Evolutionary conservation across 1,284 basidiomycete genomes (phyloP), one percentile per base, ranked within the genome.

Genomic region (Amylostereum areolatum): DNA sequence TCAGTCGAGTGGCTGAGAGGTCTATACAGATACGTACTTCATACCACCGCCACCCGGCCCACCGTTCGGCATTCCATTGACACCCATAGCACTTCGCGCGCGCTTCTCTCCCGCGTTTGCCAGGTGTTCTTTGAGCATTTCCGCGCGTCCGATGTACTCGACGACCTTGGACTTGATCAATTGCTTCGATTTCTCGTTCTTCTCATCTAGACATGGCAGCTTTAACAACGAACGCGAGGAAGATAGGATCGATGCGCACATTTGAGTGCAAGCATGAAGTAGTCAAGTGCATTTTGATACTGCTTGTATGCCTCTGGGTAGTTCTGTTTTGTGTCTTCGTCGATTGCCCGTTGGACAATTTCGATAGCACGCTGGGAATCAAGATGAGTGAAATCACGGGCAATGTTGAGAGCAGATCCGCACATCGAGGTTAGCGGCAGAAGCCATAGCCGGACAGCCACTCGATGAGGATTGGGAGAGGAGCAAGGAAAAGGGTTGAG

Each of bases 231-330:
- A 33, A 54, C 52, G 37, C n/a, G 33, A 29, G 39, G 27, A 42
- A 37, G 18, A 43, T 18, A 18, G 24, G 6, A 28, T n/a, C 18
- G 18, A 18, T 18, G 70, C 78, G 55, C 55, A 87, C 83, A 89
- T 67, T 88, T 89, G 69, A 86, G 77, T 4, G 81, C 81, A 70
- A 98, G 88, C 89, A 98, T 94, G 68, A 99, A 99, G 71, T 97
- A 99, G 66, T 99, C 96, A 52, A 99, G 79, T 3, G 92, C 81
- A 76, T 98, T 97, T 72, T 91, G 89, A 68, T 93, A 94, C 59
- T 86, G 83, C 72, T 92, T 95, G 80, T 92, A 96, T 18, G 95
- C 94, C 63, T 96, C 93, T 40, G 81, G 73, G 70, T 97, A 99
- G 70, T 97, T 92, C 68, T 92, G 88, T 66, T 94, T 94, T 57